These are phyloP conservation scores for Annulohypoxylon bovei DNA, from an alignment of 495 filamentous ascomycete genomes.

Conservation along the genomic window DNA sequence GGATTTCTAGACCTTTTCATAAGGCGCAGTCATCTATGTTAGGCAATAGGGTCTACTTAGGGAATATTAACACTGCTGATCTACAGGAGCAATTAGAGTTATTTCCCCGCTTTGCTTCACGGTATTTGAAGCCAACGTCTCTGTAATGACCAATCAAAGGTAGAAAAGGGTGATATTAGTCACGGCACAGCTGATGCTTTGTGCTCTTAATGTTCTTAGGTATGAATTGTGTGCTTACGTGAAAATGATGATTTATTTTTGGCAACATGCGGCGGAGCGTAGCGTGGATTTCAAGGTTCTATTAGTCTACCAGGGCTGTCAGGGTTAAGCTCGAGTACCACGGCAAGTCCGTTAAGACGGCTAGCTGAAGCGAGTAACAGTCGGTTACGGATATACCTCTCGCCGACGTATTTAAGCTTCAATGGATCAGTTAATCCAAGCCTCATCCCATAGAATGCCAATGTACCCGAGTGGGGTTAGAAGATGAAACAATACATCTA, in stretches of 20 bases:
- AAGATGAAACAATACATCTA: slow-evolving; percentile 15
- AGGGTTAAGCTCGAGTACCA: background rate
- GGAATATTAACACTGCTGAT: background rate
- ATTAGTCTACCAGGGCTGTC: too few relatives aligned
- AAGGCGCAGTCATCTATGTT: background rate
- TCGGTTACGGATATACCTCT: slow-evolving; percentile 26
- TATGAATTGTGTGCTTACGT: slow-evolving; percentile 23
- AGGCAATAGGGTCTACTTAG: background rate
- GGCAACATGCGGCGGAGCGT: slow-evolving; percentile 32
- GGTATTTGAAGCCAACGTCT: background rate
- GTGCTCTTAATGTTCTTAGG: background rate
- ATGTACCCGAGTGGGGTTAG: slow-evolving; percentile 15
- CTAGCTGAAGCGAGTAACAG: background rate
- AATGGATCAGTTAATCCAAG: background rate
- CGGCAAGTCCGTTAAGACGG: slow-evolving; percentile 17
- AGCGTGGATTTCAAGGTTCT: background rate
- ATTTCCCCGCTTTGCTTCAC: background rate
- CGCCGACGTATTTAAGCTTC: slow-evolving; percentile 23
- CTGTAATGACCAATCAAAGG: background rate
- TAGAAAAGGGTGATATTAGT: background rate
- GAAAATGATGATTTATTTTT: slow-evolving; percentile 31
- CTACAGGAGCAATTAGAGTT: background rate
- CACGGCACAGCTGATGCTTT: background rate
- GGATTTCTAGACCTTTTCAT: background rate
- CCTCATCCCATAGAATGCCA: background rate